Percentiles rank a stretch among this genome's conserved stretches.
phyloP scores from a whole-genome alignment of 768 basidiomycete genomes.

The Rhodotorula taiwanensis region DNA sequence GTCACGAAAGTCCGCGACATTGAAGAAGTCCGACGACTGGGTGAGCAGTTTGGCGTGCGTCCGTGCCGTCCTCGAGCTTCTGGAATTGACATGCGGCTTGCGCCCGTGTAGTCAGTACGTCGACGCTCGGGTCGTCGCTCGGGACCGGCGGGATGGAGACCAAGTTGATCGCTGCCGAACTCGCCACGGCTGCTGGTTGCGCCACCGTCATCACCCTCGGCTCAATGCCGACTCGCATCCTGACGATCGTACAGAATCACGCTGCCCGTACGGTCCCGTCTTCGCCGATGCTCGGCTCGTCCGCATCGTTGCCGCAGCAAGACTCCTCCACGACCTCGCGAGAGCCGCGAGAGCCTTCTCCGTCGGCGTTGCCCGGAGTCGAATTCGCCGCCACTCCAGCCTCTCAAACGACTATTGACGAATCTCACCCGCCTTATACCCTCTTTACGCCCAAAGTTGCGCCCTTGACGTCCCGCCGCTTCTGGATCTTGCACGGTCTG shows the following conservation, averaged over 20 bases:
- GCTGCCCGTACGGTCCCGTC: constrained; percentile 40
- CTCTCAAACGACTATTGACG: background rate
- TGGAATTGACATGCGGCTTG: constrained; percentile 6
- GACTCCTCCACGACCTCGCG: constrained; percentile 38
- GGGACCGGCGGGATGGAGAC: constrained; percentile 99
- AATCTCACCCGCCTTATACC: constrained; percentile 67
- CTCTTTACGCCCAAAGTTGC: constrained; percentile 66
- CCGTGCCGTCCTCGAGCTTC: background rate
- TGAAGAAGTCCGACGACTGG: constrained; percentile 68
- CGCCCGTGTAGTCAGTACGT: constrained; percentile 91
- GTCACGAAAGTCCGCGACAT: constrained; percentile 80
- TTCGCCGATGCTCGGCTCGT: background rate
- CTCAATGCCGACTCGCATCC: constrained; percentile 65
- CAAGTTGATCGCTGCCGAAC: constrained; percentile 95
- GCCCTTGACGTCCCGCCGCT: constrained; percentile 79
- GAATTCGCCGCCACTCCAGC: constrained; percentile 10
- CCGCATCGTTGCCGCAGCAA: background rate
- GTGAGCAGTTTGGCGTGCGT: constrained; percentile 46
- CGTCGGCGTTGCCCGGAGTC: constrained; percentile 13
- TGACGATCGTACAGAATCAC: constrained; percentile 75
- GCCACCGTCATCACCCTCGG: constrained; percentile 84
- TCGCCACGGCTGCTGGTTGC: constrained; percentile 90
- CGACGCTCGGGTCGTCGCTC: constrained; percentile 81
- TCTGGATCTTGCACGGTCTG: constrained; percentile 95
- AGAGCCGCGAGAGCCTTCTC: background rate